Conservation (phyloP, 345 rosid genomes). For the Laguncularia racemosa region DNA sequence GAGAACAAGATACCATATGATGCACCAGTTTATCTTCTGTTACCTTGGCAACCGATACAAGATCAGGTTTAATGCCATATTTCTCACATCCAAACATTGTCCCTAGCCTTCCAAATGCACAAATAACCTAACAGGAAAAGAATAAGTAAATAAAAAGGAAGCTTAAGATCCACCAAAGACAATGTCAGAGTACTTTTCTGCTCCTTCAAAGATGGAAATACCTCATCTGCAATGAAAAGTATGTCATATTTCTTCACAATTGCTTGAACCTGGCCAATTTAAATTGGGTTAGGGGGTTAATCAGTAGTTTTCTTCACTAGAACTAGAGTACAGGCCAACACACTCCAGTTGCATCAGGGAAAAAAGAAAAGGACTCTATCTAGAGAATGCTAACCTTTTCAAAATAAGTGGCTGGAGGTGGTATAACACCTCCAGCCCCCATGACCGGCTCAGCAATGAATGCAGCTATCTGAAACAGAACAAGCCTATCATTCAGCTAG, state of each 20-base stretch:
- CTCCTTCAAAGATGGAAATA: constrained; percentile 12
- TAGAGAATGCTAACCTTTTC: constrained; percentile 52
- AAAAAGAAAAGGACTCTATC: no score
- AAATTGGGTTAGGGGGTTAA: no score
- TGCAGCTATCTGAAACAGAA: constrained; percentile 69
- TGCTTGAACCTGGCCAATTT: constrained; percentile 63
- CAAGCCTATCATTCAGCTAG: constrained; percentile 8
- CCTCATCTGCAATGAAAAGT: constrained; percentile 94
- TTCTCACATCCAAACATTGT: constrained; percentile 93
- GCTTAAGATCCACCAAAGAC: not conserved
- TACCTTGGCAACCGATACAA: constrained; percentile 89
- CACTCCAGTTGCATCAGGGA: no score
- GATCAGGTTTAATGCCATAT: constrained; percentile 83
- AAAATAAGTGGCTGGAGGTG: constrained; percentile 92
- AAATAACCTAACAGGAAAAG: constrained; percentile 50
- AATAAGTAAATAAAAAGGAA: not conserved
- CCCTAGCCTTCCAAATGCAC: constrained; percentile 99
- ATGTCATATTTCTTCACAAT: constrained; percentile 84
- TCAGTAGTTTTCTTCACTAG: not conserved
- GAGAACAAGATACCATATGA: no score
- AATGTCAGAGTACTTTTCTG: no score
- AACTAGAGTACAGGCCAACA: not conserved
- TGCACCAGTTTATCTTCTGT: constrained; percentile 1
- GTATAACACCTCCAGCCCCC: constrained; percentile 99
- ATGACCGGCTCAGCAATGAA: constrained; percentile 96